Conservation (phyloP, 345 rosid genomes). For the Citrus unshiu region DNA sequence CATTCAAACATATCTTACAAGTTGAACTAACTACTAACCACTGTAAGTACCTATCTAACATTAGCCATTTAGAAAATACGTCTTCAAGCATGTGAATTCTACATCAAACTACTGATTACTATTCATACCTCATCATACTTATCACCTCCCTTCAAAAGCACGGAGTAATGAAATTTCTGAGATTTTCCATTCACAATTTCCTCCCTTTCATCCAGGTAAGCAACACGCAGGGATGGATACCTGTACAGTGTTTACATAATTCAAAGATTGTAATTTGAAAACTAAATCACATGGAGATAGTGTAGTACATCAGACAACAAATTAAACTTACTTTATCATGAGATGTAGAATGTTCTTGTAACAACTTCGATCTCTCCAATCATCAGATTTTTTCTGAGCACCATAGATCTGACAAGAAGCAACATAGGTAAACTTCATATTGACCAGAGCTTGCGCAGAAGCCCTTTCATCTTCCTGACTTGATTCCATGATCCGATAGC, state of each 20-base stretch:
- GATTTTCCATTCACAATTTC: slow-evolving; percentile 50
- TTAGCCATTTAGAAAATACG: background rate
- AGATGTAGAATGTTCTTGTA: slow-evolving; percentile 78
- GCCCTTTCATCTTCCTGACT: slow-evolving; percentile 24
- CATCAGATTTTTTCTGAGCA: slow-evolving; percentile 71
- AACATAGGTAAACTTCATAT: slow-evolving; percentile 91
- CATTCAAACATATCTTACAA: background rate
- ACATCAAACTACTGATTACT: slow-evolving; percentile 3
- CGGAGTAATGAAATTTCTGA: slow-evolving; percentile 74
- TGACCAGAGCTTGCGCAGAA: slow-evolving; percentile 59
- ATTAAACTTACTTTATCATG: slow-evolving; percentile 73
- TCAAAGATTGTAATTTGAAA: slow-evolving; percentile 3
- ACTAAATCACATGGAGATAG: slow-evolving; percentile 4
- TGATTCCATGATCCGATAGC: slow-evolving; percentile 22
- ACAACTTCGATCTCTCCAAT: slow-evolving; percentile 51
- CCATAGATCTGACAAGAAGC: slow-evolving; percentile 98
- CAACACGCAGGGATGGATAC: slow-evolving; percentile 91
- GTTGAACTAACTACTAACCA: background rate
- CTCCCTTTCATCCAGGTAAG: slow-evolving; percentile 84
- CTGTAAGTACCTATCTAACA: background rate
- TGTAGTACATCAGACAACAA: background rate
- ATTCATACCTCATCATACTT: slow-evolving; percentile 74
- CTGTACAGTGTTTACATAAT: slow-evolving; percentile 32
- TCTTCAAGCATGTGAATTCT: background rate
- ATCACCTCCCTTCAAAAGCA: slow-evolving; percentile 83